These are phyloP conservation scores for Conringia planisiliqua DNA, from an alignment of 345 rosid genomes.

Conservation along the genomic window DNA sequence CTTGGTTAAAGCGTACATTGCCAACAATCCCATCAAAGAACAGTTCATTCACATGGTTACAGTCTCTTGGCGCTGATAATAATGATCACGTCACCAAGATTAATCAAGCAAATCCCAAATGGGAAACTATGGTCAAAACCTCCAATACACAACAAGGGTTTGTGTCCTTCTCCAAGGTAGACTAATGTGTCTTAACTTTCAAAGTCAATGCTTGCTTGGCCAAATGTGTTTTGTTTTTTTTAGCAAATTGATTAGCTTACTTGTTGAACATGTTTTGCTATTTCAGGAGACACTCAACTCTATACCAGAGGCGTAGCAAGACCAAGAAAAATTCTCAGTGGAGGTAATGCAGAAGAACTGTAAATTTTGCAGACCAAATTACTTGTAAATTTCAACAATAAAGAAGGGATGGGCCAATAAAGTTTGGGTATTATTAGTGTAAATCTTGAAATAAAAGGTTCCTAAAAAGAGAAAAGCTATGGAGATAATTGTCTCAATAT, in stretches of 20 bases:
- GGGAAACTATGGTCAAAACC: slow-evolving; percentile 79
- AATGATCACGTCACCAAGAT: slow-evolving; percentile 22
- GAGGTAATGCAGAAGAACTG: slow-evolving; percentile 17
- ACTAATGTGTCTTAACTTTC: neutral
- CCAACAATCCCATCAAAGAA: slow-evolving; percentile 54
- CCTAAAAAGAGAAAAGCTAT: slow-evolving; percentile 15
- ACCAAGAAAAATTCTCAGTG: neutral
- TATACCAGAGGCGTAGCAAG: slow-evolving; percentile 37
- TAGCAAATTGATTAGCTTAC: neutral
- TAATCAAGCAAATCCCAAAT: slow-evolving; percentile 42
- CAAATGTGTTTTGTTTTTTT: neutral
- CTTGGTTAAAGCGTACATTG: slow-evolving; percentile 76
- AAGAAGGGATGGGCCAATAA: slow-evolving; percentile 10
- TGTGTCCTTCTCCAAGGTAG: slow-evolving; percentile 63
- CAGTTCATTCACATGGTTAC: slow-evolving; percentile 33
- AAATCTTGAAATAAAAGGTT: slow-evolving; percentile 17
- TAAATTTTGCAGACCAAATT: slow-evolving; percentile 6
- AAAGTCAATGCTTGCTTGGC: neutral
- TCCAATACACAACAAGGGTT: slow-evolving; percentile 52
- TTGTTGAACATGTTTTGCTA: slow-evolving; percentile 3
- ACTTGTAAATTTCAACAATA: slow-evolving; percentile 27
- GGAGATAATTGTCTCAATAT: slow-evolving; percentile 16
- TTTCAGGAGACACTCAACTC: slow-evolving; percentile 38
- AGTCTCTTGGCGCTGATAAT: slow-evolving; percentile 28
- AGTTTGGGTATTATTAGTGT: neutral